Conservation (phyloP, 2,329 filamentous ascomycete species). For the Xylaria sp. region DNA sequence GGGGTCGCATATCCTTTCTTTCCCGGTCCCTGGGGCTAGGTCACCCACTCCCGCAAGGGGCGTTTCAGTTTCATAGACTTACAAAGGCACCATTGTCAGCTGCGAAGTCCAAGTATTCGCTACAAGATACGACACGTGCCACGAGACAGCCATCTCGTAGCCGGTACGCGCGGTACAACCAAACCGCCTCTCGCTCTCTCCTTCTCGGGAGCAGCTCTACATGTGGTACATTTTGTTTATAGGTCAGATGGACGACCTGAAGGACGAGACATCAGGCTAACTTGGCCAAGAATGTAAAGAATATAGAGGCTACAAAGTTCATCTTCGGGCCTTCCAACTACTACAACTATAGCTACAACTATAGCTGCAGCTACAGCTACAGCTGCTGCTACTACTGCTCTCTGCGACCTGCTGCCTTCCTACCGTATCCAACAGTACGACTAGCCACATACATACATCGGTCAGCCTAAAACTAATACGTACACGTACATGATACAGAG, state of each 20-base stretch:
- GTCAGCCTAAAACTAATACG: conserved; percentile 29
- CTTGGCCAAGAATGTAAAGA: conserved; percentile 17
- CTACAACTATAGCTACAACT: not conserved
- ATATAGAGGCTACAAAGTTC: conserved; percentile 15
- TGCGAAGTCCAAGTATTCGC: conserved; percentile 30
- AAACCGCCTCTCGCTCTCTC: conserved; percentile 13
- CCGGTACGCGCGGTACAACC: conserved; percentile 21
- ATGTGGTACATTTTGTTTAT: conserved; percentile 12
- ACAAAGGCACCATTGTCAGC: conserved; percentile 29
- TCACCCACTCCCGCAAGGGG: conserved; percentile 35
- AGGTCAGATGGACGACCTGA: conserved; percentile 22
- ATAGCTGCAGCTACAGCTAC: not conserved
- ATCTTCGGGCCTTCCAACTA: not conserved
- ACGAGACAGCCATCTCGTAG: conserved; percentile 17
- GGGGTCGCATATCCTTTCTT: conserved; percentile 33
- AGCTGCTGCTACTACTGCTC: not conserved
- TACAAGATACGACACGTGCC: conserved; percentile 31
- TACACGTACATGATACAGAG: conserved; percentile 19
- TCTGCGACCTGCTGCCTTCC: not conserved
- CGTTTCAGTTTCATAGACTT: conserved; percentile 33
- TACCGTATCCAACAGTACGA: conserved; percentile 20
- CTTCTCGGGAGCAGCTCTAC: conserved; percentile 10
- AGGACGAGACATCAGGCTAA: conserved; percentile 19
- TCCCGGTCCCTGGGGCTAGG: conserved; percentile 32
- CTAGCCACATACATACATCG: conserved; percentile 24